Base-by-base conservation (phyloP, 371 early-diverging fungal genomes). In the Mucor irregularis region DNA sequence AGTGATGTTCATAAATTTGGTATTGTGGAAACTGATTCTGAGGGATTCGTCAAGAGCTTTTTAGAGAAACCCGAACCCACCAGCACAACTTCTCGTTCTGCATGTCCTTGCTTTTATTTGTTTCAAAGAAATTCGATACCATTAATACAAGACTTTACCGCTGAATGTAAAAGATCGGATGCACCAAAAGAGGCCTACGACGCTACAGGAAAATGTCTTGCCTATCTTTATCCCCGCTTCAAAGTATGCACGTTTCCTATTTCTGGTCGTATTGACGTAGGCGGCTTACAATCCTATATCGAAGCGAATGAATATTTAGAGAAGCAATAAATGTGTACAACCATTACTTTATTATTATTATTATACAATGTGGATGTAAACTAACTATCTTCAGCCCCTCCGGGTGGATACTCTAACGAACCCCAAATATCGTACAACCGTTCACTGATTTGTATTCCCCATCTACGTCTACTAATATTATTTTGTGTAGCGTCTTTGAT, bases 101-200 rank as follows among this genome's bases (percentile, higher is more conserved):
- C 82, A 0, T 84, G 84, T 56, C 87, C 87, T 9, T 86, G 87
- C 56, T 86, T 85, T 51, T 86, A 86, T 48, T 58, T 69, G 19
- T 71, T 86, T 28, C 61, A 62, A 19, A 57, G 35, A 11, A 17
- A 52, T 11, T 47, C 75, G 0, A 39, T 85, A 22, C 51, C 60
- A 4, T 34, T 68, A 8, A 56, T 86, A 14, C 44, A 66, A 5
- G 62, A 56, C n/a, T 86, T 84, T 60, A 53, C 84, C 16, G 49
- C 72, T 4, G 64, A 52, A 11, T 68, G 65, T 42, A 61, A 68
- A 38, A 44, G 38, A 37, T 28, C 46, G 0, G 46, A 58, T 30
- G 69, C 66, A 19, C 64, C 62, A 3, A 66, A 80, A 39, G 81
- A 80, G 31, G 74, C 63, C 2, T 73, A 73, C 10, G 87, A 86